These are phyloP conservation scores for Trypanosoma conorhini DNA, from an alignment of 208 protist species.

Conservation along the genomic window DNA sequence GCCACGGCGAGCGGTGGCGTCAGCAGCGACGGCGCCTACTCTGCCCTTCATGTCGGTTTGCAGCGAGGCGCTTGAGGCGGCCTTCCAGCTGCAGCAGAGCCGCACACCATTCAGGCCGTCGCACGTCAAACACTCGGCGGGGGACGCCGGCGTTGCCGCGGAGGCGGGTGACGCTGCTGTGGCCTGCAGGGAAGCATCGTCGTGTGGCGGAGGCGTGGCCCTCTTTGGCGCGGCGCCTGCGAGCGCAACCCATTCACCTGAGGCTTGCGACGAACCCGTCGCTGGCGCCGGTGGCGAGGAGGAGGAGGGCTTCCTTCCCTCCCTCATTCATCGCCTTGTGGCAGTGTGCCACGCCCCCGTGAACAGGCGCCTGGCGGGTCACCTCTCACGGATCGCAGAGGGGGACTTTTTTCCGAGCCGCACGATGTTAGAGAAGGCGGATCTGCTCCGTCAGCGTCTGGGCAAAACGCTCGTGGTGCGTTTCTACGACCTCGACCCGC, in stretches of 20 bases:
- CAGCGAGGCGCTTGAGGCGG: constrained; percentile 18
- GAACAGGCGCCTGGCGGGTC: background rate
- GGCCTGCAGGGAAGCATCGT: too few relatives aligned
- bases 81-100: constrained; percentile 15
- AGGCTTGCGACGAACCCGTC: background rate
- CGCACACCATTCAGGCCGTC: too few relatives aligned
- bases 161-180: too few relatives aligned
- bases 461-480: constrained; percentile 9
- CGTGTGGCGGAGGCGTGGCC: too few relatives aligned
- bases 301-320: constrained; percentile 4
- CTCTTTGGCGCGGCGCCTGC: too few relatives aligned
- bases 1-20: background rate
- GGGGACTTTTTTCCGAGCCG: constrained; percentile 21
- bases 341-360: too few relatives aligned
- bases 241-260: background rate
- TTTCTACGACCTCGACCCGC: constrained; percentile 26
- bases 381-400: constrained; percentile 10
- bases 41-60: constrained; percentile 16
- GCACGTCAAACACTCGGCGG: too few relatives aligned
- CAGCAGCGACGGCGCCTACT: background rate
- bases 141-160: too few relatives aligned
- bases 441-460: constrained; percentile 10
- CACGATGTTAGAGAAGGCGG: constrained; percentile 1
- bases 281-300: too few relatives aligned
- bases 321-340: constrained; percentile 13